Evolutionary conservation across 768 basidiomycete species (phyloP), one percentile per base, ranked within the genome.

Genomic region (Kwoniella botswanensis): DNA sequence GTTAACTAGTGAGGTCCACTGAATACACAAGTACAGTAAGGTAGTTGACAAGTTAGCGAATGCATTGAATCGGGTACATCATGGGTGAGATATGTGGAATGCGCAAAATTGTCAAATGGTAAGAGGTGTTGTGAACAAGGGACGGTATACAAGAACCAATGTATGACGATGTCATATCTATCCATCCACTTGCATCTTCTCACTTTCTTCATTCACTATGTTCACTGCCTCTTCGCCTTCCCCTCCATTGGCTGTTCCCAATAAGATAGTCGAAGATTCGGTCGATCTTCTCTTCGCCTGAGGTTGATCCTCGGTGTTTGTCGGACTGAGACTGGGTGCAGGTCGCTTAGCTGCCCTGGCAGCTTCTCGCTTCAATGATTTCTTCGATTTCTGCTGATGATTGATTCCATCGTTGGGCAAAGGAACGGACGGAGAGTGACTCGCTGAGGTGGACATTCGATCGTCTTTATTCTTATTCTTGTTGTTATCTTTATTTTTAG

Each of bases 181-280:
- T 35, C 0, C 4, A 52, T 65, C 52, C 18, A 55, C 53, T 55
- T 55, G 26, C 52, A 53, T 54, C 35, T 42, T 56, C 21, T 55
- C 63, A 17, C 1, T 29, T 15, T n/a, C 53, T 2, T 29, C 29
- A 21, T 29, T n/a, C 22, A 10, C 42, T 0, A n/a, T 5, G 52
- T 62, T 7, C 52, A 62, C 42, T 59, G 13, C 53, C 67, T 42
- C 52, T 68, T 68, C 55, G 57, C 50, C 43, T 68, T 44, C 17
- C 44, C 44, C 5, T 63, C 46, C 9, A 44, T 15, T 26, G 46
- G 44, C 18, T 29, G 24, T 13, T 57, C 64, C n/a, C 29, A 5
- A 29, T 29, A 29, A 4, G 29, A 61, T 52, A 2, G 15, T 56
- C 9, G 54, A 42, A 0, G 57, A 54, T 53, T 57, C 52, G 22